These are phyloP conservation scores for Fusarium bactridioides DNA, from an alignment of 2,329 filamentous ascomycete genomes.

Conservation along the genomic window DNA sequence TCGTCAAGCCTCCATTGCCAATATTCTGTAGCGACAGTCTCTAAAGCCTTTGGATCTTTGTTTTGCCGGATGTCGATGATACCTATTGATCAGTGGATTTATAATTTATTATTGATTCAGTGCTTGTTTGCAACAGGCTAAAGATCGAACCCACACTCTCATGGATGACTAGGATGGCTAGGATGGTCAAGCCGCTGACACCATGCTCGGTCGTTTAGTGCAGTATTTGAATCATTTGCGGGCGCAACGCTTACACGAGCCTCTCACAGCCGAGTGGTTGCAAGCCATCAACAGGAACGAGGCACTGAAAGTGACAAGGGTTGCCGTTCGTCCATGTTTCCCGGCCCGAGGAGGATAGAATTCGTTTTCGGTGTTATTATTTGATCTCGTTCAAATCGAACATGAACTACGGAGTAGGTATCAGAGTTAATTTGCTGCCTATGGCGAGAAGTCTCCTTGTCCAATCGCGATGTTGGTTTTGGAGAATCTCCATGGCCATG, in stretches of 20 bases:
- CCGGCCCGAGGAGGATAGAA: slow-evolving; percentile 20
- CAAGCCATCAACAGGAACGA: slow-evolving; percentile 30
- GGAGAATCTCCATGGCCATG: neutral
- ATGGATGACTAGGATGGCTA: slow-evolving; percentile 16
- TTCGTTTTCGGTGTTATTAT: slow-evolving; percentile 17
- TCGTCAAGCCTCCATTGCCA: neutral
- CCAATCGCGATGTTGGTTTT: neutral
- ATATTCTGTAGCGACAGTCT: neutral
- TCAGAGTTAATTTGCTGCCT: neutral
- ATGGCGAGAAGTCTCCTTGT: neutral
- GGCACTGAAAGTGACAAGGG: slow-evolving; percentile 21
- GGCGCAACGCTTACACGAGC: slow-evolving; percentile 39
- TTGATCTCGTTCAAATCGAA: slow-evolving; percentile 1
- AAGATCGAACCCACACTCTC: slow-evolving; percentile 26
- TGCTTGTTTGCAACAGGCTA: slow-evolving; percentile 21
- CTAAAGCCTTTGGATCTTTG: slow-evolving; percentile 25
- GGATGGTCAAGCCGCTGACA: slow-evolving; percentile 36
- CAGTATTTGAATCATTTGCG: slow-evolving; percentile 40
- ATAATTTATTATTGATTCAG: neutral
- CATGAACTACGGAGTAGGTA: neutral
- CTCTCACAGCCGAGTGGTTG: slow-evolving; percentile 24
- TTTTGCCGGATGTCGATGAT: slow-evolving; percentile 17
- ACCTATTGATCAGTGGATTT: slow-evolving; percentile 9
- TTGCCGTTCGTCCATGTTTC: slow-evolving; percentile 11
- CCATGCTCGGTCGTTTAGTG: slow-evolving; percentile 37